These are phyloP conservation scores for Letharia columbiana DNA, from an alignment of 495 filamentous ascomycete genomes.

Conservation along the genomic window DNA sequence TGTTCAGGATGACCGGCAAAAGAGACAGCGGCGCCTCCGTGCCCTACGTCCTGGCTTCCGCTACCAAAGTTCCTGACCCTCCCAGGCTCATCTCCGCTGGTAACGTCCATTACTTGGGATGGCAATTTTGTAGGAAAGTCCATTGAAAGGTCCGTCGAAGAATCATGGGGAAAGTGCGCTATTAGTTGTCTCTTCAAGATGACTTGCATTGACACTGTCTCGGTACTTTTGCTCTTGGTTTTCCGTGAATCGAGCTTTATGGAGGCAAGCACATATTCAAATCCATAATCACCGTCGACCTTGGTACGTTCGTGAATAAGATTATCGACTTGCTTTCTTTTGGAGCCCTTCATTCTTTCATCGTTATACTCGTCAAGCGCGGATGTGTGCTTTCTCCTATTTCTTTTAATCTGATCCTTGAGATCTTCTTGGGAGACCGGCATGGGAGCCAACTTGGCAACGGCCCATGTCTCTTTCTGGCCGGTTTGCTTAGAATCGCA, in stretches of 20 bases:
- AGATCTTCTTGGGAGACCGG: not conserved
- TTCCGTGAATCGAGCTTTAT: constrained; percentile 5
- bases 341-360: constrained; percentile 3
- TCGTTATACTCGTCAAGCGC: not conserved
- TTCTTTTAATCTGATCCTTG: not conserved
- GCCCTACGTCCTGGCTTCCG: not conserved
- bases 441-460: not conserved
- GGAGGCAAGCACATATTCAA: constrained; percentile 5
- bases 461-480: constrained; percentile 7
- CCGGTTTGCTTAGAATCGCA: not conserved
- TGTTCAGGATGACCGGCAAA: not conserved
- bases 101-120: not conserved
- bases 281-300: constrained; percentile 5
- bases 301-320: not conserved
- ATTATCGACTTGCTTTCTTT: constrained; percentile 7
- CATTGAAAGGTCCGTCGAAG: not conserved
- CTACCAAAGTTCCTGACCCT: not conserved
- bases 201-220: constrained; percentile 5
- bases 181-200: constrained; percentile 1
- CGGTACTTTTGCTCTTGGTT: not conserved
- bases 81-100: not conserved
- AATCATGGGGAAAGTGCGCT: not conserved
- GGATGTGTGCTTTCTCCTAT: not conserved
- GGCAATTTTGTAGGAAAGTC: not conserved
- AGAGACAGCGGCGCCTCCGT: not conserved